Evolutionary conservation across 2,329 filamentous ascomycete genomes (phyloP), one percentile per base, ranked within the genome.

Genomic region (Pyrenochaeta sp.): DNA sequence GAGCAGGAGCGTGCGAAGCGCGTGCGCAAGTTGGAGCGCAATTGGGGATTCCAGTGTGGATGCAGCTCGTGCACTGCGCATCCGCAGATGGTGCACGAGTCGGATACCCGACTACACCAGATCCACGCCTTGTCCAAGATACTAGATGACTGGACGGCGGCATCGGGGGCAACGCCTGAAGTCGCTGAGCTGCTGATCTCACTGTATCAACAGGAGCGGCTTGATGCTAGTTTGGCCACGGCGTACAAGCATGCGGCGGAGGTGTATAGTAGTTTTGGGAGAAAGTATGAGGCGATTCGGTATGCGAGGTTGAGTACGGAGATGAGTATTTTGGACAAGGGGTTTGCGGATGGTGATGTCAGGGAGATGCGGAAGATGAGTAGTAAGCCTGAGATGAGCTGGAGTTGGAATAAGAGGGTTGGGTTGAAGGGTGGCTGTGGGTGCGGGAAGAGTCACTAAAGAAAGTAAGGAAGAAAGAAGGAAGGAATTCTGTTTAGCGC

Each of bases 201-300:
- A 1, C 31, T 75, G 27, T 73, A 72, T 26, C 43, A 66, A 45
- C 63, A 69, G 45, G 71, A 75, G 55, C 50, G 67, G 2, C 51
- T 76, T 9, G 58, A 66, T 20, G 65, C 63, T 7, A 69, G 67
- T 27, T 58, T 74, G 3, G 66, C 67, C 0, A 60, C 58, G 6
- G 67, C 71, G 8, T 76, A 74, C 42, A 69, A 69, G 36, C 57
- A 68, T 28, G 72, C 72, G 0, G 72, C 72, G 1, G 58, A 75
- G 50, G 66, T 58, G 23, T 74, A 73, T 38, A 70, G 67, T 18
- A 63, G 68, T 35, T 66, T 72, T 37, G 54, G 67, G 24, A 51
- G 61, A 37, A 53, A 40, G 41, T 67, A 51, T 38, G 58, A 58
- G 34, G 66, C 67, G 7, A 50, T 67, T 13, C 55, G 50, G 48